These are phyloP conservation scores for Wickerhamomyces bovis DNA, from an alignment of 805 yeast species.

Conservation along the genomic window DNA sequence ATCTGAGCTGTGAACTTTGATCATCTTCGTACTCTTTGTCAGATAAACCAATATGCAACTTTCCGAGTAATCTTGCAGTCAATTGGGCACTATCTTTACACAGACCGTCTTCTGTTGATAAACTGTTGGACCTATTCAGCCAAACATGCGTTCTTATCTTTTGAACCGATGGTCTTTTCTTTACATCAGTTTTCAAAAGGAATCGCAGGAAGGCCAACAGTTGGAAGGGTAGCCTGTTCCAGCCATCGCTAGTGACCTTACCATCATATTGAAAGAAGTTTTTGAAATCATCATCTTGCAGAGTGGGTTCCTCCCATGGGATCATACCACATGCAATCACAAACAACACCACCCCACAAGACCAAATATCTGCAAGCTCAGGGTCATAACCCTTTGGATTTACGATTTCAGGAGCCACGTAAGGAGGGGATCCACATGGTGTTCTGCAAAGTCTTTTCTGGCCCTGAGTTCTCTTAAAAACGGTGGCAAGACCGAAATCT, in stretches of 20 bases:
- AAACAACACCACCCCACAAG: slow-evolving; percentile 58
- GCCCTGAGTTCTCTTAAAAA: slow-evolving; percentile 45
- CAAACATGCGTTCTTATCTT: slow-evolving; percentile 48
- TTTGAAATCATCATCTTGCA: slow-evolving; percentile 42
- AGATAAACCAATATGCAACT: slow-evolving; percentile 46
- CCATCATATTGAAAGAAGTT: slow-evolving; percentile 40
- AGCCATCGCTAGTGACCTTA: slow-evolving; percentile 40
- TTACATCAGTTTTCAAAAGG: slow-evolving; percentile 44
- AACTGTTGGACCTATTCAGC: slow-evolving; percentile 39
- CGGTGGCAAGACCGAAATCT: slow-evolving; percentile 71
- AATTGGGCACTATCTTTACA: slow-evolving; percentile 49
- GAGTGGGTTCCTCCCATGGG: slow-evolving; percentile 66
- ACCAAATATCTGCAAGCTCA: slow-evolving; percentile 59
- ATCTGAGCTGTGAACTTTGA: slow-evolving; percentile 15
- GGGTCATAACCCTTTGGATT: slow-evolving; percentile 45
- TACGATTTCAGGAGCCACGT: slow-evolving; percentile 71
- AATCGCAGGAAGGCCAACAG: slow-evolving; percentile 47
- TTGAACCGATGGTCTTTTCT: slow-evolving; percentile 34
- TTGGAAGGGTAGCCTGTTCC: slow-evolving; percentile 46
- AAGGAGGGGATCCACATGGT: slow-evolving; percentile 71
- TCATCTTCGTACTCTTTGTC: slow-evolving; percentile 35
- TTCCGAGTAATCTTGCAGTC: slow-evolving; percentile 45
- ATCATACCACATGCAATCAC: slow-evolving; percentile 60
- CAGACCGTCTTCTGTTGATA: slow-evolving; percentile 40
- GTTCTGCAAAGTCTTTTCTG: slow-evolving; percentile 40